Conservation (phyloP, 1,284 basidiomycete genomes). For the Tausonia pullulans region DNA sequence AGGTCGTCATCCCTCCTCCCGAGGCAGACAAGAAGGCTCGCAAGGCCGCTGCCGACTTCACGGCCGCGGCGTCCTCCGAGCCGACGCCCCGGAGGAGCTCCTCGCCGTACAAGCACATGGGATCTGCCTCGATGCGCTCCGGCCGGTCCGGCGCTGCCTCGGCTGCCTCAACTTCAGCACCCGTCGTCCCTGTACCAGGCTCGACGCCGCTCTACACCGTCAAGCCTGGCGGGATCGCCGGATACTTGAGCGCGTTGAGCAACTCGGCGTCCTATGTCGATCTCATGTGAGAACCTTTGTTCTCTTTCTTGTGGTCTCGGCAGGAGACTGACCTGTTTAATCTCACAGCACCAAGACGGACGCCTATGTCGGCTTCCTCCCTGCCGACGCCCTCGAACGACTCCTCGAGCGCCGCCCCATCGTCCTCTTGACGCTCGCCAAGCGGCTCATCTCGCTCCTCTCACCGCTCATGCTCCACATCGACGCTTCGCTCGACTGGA, state of each 20-base stretch:
- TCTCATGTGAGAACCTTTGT: conserved; percentile 40
- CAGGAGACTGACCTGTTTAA: neutral
- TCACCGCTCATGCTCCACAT: conserved; percentile 94
- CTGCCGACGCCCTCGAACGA: conserved; percentile 74
- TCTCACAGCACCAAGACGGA: conserved; percentile 78
- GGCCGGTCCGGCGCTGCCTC: neutral
- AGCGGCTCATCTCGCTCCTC: conserved; percentile 83
- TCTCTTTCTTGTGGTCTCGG: neutral
- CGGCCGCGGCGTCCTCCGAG: conserved; percentile 9
- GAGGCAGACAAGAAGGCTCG: neutral
- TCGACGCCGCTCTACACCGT: conserved; percentile 77
- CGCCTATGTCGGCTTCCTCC: conserved; percentile 88
- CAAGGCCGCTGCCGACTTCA: neutral
- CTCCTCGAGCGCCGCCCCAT: conserved; percentile 89
- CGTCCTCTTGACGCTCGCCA: conserved; percentile 89
- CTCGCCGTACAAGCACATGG: neutral
- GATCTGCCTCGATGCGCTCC: neutral
- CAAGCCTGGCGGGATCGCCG: conserved; percentile 95
- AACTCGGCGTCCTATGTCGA: conserved; percentile 90
- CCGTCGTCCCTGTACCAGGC: conserved; percentile 15
- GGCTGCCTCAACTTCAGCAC: neutral
- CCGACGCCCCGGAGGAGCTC: conserved; percentile 7
- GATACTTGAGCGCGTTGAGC: conserved; percentile 89
- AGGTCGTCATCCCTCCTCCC: neutral
- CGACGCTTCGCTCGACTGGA: conserved; percentile 95